Conservation (phyloP, 768 basidiomycete species). For the Russula earlei region DNA sequence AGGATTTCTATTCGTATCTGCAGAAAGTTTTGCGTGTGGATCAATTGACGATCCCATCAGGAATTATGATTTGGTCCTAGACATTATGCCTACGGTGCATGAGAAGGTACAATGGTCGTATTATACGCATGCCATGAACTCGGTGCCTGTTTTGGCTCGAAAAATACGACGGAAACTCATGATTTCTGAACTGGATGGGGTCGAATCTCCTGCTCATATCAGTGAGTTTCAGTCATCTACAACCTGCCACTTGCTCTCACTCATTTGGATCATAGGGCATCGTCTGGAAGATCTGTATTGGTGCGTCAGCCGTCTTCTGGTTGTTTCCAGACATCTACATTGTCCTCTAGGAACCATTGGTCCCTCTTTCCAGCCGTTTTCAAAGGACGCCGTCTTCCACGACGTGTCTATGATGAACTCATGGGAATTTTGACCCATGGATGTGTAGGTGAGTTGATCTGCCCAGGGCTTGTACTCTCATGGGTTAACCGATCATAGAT, state of each 20-base stretch:
- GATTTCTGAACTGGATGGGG: conserved; percentile 20
- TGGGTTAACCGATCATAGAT: not conserved
- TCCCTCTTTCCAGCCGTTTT: conserved; percentile 23
- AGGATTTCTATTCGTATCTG: conserved; percentile 26
- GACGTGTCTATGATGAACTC: conserved; percentile 24
- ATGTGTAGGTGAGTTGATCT: conserved; percentile 30
- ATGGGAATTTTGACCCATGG: conserved; percentile 31
- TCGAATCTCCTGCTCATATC: conserved; percentile 13
- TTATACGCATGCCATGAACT: conserved; percentile 43
- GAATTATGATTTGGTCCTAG: conserved; percentile 38
- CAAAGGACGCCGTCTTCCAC: conserved; percentile 3
- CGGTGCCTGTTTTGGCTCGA: conserved; percentile 50
- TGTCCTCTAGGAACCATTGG: conserved; percentile 22
- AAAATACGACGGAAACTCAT: conserved; percentile 30
- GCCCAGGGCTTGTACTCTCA: too few relatives aligned
- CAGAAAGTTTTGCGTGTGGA: conserved; percentile 14
- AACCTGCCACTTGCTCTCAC: not conserved
- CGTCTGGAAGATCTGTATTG: conserved; percentile 23
- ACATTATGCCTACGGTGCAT: conserved; percentile 27
- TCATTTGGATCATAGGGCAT: conserved; percentile 14
- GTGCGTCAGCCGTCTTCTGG: conserved; percentile 4
- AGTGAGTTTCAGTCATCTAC: conserved; percentile 8
- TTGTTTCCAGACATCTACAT: not conserved
- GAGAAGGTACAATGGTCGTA: conserved; percentile 29
- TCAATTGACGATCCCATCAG: conserved; percentile 25